Base-by-base conservation (phyloP, 768 basidiomycete genomes). In the Auriculariales sp. region DNA sequence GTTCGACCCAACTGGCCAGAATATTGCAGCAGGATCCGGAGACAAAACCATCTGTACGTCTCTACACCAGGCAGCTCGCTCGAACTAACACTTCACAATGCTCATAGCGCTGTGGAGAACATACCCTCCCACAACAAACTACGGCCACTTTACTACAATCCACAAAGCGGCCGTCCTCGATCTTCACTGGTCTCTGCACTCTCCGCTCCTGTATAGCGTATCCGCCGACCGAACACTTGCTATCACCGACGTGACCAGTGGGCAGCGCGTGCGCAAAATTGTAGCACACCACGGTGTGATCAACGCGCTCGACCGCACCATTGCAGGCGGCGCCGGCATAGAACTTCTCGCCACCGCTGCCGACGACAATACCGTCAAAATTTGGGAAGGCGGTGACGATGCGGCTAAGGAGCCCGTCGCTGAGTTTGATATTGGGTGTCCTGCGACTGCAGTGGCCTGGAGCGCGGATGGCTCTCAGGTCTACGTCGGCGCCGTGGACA, bases 141-240 rank as follows among this genome's bases (percentile, higher is more conserved):
- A 93, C 57, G 93, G 79, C 22, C 76, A 90, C 2, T 69, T 98
- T 24, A 77, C 81, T 10, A 82, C 74, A 57, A 74, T 86, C 47
- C 81, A 89, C 62, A 97, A 95, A 68, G 84, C 87, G 11, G 84
- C 93, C 50, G 84, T 98, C 39, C 77, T 90, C 47, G 92, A 97
- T 69, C 75, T 94, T 1, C 89, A 90, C 53, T 97, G 87, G 86
- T 87, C 85, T 0, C 72, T 92, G 46, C 74, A 66, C 63, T 79
- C 79, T 1, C 75, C 82, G 9, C 68, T 72, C 28, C 67, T 94
- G 39, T 90, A 87, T 67, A 82, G 84, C 50, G 86, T 88, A 52
- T 81, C 83, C 0, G 89, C 91, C n/a, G 95, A 99, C 72, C 85
- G 87, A 56, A 79, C 80, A 0, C 70, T 98, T 31, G 66, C 66